Evolutionary conservation across 108 stramenopile genomes (phyloP).

Genomic region (Stephanodiscus minutulus): DNA sequence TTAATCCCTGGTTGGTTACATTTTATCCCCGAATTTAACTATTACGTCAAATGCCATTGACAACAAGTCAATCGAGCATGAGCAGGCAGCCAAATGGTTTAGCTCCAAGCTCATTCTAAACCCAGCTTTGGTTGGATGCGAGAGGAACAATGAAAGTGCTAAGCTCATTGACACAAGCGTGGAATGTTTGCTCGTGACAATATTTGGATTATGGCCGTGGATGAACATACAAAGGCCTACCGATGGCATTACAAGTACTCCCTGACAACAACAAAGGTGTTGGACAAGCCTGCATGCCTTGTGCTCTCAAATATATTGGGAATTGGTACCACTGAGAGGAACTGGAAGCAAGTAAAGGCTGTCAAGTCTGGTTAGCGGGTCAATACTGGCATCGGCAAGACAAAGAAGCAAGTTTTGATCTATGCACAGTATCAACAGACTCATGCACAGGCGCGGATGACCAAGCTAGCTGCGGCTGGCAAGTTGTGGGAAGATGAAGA

Average conservation of each 20-base stretch:
- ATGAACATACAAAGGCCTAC: neutral
- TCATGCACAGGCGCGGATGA: neutral
- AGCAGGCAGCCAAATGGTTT: neutral
- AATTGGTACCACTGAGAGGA: conserved; percentile 12
- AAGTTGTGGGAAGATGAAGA: conserved; percentile 28
- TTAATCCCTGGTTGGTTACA: conserved; percentile 15
- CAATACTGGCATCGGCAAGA: neutral
- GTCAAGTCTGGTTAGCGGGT: conserved; percentile 2
- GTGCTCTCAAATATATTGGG: conserved; percentile 3
- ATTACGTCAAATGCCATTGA: conserved; percentile 9
- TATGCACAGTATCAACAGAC: neutral
- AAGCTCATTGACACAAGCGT: neutral
- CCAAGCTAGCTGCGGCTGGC: neutral
- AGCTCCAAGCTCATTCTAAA: conserved; percentile 15
- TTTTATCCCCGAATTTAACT: conserved; percentile 6
- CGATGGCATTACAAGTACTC: neutral
- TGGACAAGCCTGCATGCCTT: conserved; percentile 3
- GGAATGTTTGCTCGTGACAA: neutral
- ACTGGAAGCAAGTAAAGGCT: conserved; percentile 22
- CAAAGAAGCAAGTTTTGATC: conserved; percentile 13
- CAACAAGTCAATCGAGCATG: neutral
- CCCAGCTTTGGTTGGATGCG: neutral
- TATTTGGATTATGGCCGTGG: conserved; percentile 9
- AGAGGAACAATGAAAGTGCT: neutral
- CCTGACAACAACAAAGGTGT: neutral